These are phyloP conservation scores for Lichtheimia ornata DNA, from an alignment of 371 early-diverging fungal species.

Conservation along the genomic window DNA sequence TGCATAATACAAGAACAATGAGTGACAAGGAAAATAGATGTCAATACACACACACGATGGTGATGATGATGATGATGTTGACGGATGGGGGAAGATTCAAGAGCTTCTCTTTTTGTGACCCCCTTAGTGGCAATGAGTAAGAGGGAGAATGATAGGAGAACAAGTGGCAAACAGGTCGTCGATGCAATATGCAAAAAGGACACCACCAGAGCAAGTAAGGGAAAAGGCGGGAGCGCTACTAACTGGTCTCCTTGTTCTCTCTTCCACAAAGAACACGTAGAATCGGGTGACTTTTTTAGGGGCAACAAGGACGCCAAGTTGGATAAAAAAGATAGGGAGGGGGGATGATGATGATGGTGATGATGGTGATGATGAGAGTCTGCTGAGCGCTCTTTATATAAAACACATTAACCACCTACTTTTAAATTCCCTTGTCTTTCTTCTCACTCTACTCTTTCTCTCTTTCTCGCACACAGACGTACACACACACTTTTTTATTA, in stretches of 20 bases:
- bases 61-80: no score
- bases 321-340: neutral
- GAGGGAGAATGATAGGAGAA: no score
- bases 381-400: neutral
- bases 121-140: no score
- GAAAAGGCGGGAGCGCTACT: constrained; percentile 1
- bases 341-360: no score
- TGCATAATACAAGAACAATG: no score
- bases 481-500: neutral
- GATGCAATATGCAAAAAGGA: neutral
- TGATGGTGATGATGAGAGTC: neutral
- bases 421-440: neutral
- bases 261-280: neutral
- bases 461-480: neutral
- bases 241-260: neutral
- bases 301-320: constrained; percentile 1
- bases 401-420: neutral
- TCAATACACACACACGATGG: no score
- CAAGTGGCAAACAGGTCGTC: no score
- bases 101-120: no score
- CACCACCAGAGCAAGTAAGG: neutral
- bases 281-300: constrained; percentile 1
- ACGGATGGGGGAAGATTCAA: no score
- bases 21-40: no score
- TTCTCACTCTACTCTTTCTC: neutral